phyloP scores from a whole-genome alignment of 768 basidiomycete genomes.

The Rhodotorula sphaerocarpa region DNA sequence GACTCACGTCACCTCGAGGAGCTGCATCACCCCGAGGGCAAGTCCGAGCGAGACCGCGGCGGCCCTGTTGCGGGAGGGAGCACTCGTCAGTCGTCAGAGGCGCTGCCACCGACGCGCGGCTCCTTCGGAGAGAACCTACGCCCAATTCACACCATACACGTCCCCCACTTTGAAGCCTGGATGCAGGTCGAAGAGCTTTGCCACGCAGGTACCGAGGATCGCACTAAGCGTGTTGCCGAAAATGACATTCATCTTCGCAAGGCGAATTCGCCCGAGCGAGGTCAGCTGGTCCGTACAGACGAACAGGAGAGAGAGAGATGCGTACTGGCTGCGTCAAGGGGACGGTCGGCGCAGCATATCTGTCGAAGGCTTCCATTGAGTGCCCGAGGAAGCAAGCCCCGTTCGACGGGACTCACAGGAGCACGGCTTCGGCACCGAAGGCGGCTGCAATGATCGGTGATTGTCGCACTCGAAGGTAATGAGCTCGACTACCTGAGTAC shows the following conservation, averaged over 20 bases:
- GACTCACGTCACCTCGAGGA: slow-evolving; percentile 19
- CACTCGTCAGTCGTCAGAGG: too few species aligned
- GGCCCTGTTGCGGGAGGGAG: not conserved
- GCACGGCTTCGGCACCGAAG: slow-evolving; percentile 26
- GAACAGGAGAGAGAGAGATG: not conserved
- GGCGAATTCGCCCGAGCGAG: not conserved
- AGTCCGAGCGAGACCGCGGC: slow-evolving; percentile 7
- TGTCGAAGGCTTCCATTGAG: not conserved
- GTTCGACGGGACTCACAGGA: slow-evolving; percentile 1
- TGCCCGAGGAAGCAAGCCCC: not conserved
- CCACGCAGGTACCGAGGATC: slow-evolving; percentile 14
- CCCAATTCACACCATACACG: slow-evolving; percentile 13
- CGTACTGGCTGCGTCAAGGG: slow-evolving; percentile 15
- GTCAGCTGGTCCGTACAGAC: not conserved
- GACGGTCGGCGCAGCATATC: slow-evolving; percentile 12
- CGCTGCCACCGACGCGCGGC: too few species aligned
- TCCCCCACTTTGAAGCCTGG: slow-evolving; percentile 15
- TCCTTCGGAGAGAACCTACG: slow-evolving; percentile 3
- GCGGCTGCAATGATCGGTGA: slow-evolving; percentile 16
- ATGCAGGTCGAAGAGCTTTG: slow-evolving; percentile 12
- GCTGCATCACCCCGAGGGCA: slow-evolving; percentile 20
- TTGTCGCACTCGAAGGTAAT: not conserved
- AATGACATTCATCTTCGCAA: not conserved
- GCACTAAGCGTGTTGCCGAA: slow-evolving; percentile 17
- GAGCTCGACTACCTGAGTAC: slow-evolving; percentile 5